Conservation (phyloP, 148 eudicot genomes). For the Amaranthus hypochondriacus region DNA sequence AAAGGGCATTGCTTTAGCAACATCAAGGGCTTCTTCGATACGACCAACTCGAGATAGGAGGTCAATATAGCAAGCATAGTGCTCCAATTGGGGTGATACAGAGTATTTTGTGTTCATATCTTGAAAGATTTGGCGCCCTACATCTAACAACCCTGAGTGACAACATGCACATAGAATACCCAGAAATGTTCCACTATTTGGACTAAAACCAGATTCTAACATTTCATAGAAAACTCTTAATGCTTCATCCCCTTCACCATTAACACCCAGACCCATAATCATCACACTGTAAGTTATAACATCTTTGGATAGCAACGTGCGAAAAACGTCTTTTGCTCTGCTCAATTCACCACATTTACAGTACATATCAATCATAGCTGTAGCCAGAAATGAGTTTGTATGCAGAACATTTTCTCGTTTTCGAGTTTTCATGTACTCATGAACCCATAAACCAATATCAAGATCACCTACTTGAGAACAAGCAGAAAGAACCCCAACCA, state of each 20-base stretch:
- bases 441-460: conserved; percentile 60
- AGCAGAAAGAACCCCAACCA: conserved; percentile 79
- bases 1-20: conserved; percentile 59
- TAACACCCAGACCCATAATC: conserved; percentile 82
- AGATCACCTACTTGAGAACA: conserved; percentile 80
- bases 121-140: conserved; percentile 57
- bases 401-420: conserved; percentile 38
- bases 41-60: conserved; percentile 63
- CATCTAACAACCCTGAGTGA: conserved; percentile 63
- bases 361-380: conserved; percentile 80
- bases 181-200: conserved; percentile 58
- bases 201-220: conserved; percentile 32
- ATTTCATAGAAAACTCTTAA: conserved; percentile 42
- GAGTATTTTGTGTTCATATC: conserved; percentile 34
- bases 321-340: conserved; percentile 53
- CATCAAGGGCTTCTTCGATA: conserved; percentile 69
- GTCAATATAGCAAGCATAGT: conserved; percentile 74
- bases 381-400: conserved; percentile 54
- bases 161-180: conserved; percentile 62
- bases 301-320: conserved; percentile 45
- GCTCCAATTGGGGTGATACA: conserved; percentile 51
- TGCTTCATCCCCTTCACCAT: conserved; percentile 77
- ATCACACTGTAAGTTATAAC: conserved; percentile 64
- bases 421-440: conserved; percentile 47
- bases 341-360: conserved; percentile 61